These are phyloP conservation scores for Gnaphalium uliginosum DNA, from an alignment of 129 eudicot genomes.

Conservation along the genomic window DNA sequence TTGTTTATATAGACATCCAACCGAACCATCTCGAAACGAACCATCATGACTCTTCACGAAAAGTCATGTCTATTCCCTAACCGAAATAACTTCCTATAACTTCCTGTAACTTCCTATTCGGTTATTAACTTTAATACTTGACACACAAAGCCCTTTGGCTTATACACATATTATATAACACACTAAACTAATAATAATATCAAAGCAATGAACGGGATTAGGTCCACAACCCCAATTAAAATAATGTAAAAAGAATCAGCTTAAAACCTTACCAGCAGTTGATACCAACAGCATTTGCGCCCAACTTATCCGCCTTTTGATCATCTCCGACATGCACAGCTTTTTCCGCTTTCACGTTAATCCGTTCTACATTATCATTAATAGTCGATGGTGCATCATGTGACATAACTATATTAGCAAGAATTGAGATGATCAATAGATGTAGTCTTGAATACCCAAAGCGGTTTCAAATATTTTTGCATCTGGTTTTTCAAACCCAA, in stretches of 20 bases:
- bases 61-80: too few relatives aligned
- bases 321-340: constrained; percentile 96
- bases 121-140: too few relatives aligned
- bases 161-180: too few relatives aligned
- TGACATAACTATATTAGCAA: not conserved
- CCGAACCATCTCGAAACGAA: too few relatives aligned
- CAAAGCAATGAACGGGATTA: too few relatives aligned
- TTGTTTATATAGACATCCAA: too few relatives aligned
- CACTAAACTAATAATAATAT: too few relatives aligned
- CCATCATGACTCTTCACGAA: too few relatives aligned
- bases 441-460: constrained; percentile 51
- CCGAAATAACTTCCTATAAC: too few relatives aligned
- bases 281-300: constrained; percentile 87
- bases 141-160: too few relatives aligned
- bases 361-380: constrained; percentile 51
- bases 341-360: constrained; percentile 64
- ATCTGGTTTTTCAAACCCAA: constrained; percentile 93
- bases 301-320: constrained; percentile 69
- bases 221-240: too few relatives aligned
- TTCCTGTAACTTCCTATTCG: too few relatives aligned
- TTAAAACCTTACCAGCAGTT: constrained; percentile 73
- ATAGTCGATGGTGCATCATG: not conserved
- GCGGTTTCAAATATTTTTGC: constrained; percentile 75
- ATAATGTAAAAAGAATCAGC: not conserved
- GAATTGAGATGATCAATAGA: not conserved